Percentiles rank a stretch among this genome's conserved stretches.
Evolutionary conservation across 805 yeast species (phyloP).

Genomic region (Maudiozyma pseudohumilis): DNA sequence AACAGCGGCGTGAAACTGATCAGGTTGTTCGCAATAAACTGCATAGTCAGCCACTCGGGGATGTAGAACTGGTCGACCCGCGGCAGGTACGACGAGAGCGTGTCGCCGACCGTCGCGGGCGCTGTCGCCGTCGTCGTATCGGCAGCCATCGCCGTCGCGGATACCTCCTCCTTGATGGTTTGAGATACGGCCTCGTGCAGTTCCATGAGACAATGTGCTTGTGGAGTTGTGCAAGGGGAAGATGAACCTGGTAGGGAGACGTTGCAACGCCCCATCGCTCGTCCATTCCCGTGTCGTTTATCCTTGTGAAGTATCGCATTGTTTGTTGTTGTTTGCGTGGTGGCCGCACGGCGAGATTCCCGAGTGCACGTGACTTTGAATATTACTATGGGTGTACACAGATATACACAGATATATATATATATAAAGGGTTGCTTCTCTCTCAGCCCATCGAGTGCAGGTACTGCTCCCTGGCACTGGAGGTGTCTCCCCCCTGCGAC

Average conservation of each 20-base stretch:
- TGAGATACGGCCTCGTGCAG: background rate
- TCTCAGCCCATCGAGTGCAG: slow-evolving; percentile 15
- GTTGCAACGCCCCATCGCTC: too few species aligned
- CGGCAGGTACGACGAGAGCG: slow-evolving; percentile 26
- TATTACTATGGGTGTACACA: background rate
- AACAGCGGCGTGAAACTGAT: slow-evolving; percentile 76
- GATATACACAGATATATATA: background rate
- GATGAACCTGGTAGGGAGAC: too few species aligned
- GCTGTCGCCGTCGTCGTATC: slow-evolving; percentile 1
- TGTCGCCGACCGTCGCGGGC: slow-evolving; percentile 9
- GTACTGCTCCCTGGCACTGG: slow-evolving; percentile 39
- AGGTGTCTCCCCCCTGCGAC: slow-evolving; percentile 40
- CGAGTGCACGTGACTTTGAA: too few species aligned
- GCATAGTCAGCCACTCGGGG: slow-evolving; percentile 44
- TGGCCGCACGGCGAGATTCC: too few species aligned
- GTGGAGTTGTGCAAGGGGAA: too few species aligned
- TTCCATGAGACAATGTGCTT: background rate
- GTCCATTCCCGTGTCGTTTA: too few species aligned
- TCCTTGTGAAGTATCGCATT: background rate
- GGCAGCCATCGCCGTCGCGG: background rate
- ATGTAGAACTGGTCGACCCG: slow-evolving; percentile 35
- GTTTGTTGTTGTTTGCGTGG: background rate
- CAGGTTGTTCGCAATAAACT: slow-evolving; percentile 49
- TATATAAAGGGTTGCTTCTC: background rate
- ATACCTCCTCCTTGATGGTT: too few species aligned